Evolutionary conservation across 1,284 basidiomycete species (phyloP).

Genomic region (Boletus smithii): DNA sequence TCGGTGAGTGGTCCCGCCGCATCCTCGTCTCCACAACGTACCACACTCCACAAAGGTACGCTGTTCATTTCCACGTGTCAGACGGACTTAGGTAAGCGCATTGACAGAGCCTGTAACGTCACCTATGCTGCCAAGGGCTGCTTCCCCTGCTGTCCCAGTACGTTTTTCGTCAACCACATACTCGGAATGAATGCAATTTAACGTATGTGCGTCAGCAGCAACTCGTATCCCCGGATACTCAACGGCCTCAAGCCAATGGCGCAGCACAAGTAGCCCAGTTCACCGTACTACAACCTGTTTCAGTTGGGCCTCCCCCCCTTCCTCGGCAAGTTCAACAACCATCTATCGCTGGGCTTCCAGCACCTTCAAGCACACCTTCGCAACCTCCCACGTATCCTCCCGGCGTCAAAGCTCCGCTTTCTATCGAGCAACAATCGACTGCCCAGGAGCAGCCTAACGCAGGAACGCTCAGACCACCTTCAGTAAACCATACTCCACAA

Average conservation of each 20-base stretch:
- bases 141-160: conserved; percentile 40
- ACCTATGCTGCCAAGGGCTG: conserved; percentile 35
- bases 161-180: conserved; percentile 19
- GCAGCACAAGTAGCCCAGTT: conserved; percentile 31
- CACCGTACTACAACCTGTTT: conserved; percentile 25
- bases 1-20: conserved; percentile 51
- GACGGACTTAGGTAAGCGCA: conserved; percentile 23
- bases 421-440: conserved; percentile 32
- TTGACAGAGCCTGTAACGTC: conserved; percentile 40
- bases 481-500: conserved; percentile 41
- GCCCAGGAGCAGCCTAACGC: conserved; percentile 26
- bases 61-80: conserved; percentile 8
- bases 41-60: conserved; percentile 44
- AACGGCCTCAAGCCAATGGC: conserved; percentile 37
- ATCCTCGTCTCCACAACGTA: conserved; percentile 55
- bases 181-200: conserved; percentile 16
- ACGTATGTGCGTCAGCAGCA: conserved; percentile 23
- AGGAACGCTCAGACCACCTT: conserved; percentile 39
- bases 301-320: conserved; percentile 50
- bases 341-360: conserved; percentile 26
- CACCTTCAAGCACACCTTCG: conserved; percentile 25
- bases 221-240: conserved; percentile 33
- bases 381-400: conserved; percentile 61
- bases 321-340: conserved; percentile 61
- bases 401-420: conserved; percentile 56